Evolutionary conservation across 2,329 filamentous ascomycete species (phyloP), one percentile per base, ranked within the genome.

Genomic region (Rutstroemia sp.): DNA sequence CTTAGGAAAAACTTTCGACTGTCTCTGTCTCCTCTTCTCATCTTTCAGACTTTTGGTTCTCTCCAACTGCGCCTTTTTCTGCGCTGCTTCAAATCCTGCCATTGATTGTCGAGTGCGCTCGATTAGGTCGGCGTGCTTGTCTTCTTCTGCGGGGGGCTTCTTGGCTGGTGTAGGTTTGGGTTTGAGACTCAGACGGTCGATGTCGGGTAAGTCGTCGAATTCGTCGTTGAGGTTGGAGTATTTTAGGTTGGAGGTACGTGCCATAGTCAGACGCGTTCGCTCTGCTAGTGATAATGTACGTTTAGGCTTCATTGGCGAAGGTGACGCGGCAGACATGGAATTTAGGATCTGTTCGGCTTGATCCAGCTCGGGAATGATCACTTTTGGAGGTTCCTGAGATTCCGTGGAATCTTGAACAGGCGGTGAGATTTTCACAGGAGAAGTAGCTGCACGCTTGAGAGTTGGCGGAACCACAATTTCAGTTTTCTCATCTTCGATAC

Each of bases 211-310:
- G 16, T 59, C 42, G 1, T 68, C 69, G 0, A 64, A 64, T 2
- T 66, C 64, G 6, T 68, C 63, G n/a, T 66, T 52, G 59, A 71
- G 7, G 63, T 70, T 51, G 10, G 25, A 47, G 54, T 67, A 61
- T 36, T 67, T 60, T 4, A 63, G 65, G 16, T 69, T 71, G 1
- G 82, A 78, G 48, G 81, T 75, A 3, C 83, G 77, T 0, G 85
- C 82, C 84, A 96, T 92, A 17, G 89, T 91, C 54, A 90, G 78
- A 17, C 88, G 83, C 0, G 92, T 95, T 48, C 91, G 86, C 67
- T 95, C 90, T 4, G 86, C 80, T 0, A 94, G 78, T 0, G 86
- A 84, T 8, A 86, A 71, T 0, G 77, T 78, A 51, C 82, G 81
- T 0, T 81, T 75, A 0, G 74, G 72, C 62, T 82, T 84, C 45